A percentile compares a stretch with the other conserved stretches of the same genome.
phyloP scores from a whole-genome alignment of 192 early-diverging fungal species.

The Mortierella antarctica region DNA sequence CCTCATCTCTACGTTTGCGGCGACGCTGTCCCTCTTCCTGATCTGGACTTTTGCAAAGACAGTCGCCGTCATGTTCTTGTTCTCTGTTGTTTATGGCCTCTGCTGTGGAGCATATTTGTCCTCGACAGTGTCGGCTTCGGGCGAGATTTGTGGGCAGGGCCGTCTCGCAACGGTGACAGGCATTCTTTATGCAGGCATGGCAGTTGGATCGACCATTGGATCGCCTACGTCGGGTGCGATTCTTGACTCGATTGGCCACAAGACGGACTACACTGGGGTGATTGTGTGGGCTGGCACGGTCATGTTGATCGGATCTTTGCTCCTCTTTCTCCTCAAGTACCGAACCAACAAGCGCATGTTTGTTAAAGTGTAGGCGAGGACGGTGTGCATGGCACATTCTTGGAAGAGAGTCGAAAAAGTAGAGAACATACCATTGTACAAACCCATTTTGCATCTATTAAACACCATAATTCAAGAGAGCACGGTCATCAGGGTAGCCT shows the following conservation, averaged over 20 bases:
- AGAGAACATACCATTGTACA: neutral
- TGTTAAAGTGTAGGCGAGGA: conserved; percentile 13
- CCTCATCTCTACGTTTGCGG: conserved; percentile 56
- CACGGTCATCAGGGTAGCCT: too few relatives aligned
- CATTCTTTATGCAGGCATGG: conserved; percentile 47
- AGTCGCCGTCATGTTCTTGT: conserved; percentile 42
- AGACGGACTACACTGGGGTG: conserved; percentile 35
- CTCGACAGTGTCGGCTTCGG: conserved; percentile 44
- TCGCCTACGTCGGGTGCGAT: conserved; percentile 50
- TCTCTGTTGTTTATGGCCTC: conserved; percentile 42
- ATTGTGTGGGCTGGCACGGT: conserved; percentile 37
- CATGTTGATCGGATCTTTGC: conserved; percentile 22
- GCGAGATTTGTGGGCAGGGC: conserved; percentile 27
- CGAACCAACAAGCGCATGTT: conserved; percentile 24
- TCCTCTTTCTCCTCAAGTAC: conserved; percentile 28
- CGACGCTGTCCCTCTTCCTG: conserved; percentile 49
- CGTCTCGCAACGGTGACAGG: conserved; percentile 37
- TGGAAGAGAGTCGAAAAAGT: neutral
- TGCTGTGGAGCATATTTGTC: conserved; percentile 51
- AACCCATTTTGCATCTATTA: too few relatives aligned
- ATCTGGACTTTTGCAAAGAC: conserved; percentile 64
- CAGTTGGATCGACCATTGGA: conserved; percentile 35
- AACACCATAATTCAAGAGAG: too few relatives aligned
- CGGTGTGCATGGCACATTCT: neutral
- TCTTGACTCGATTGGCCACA: conserved; percentile 25